Evolutionary conservation across 2,329 filamentous ascomycete species (phyloP).

Genomic region (Fusarium praegraminearum): DNA sequence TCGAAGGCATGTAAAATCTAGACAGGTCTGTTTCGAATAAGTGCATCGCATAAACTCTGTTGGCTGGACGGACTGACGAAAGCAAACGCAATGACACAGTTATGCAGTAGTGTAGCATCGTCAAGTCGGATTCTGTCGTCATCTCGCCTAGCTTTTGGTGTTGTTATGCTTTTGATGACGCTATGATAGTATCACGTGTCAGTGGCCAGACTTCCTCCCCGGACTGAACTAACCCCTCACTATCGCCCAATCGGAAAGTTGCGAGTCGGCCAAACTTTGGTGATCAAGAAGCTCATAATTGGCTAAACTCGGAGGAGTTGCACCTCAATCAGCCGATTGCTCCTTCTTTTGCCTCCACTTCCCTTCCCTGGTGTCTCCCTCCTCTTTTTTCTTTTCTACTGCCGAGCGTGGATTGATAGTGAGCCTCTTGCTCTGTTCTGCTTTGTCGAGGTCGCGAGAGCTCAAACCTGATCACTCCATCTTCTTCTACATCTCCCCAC

Average conservation of each 20-base stretch:
- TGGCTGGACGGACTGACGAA: too few relatives aligned
- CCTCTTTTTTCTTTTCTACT: conserved; percentile 34
- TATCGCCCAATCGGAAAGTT: conserved; percentile 49
- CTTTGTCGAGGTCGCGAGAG: conserved; percentile 50
- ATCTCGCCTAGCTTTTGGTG: conserved; percentile 25
- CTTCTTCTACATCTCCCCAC: conserved; percentile 17
- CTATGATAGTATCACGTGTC: conserved; percentile 43
- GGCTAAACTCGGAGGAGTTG: conserved; percentile 28
- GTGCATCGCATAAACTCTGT: not conserved
- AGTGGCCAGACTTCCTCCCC: conserved; percentile 38
- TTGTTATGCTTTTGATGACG: conserved; percentile 28
- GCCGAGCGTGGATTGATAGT: conserved; percentile 37
- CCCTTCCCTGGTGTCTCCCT: conserved; percentile 19
- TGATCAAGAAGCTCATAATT: conserved; percentile 43
- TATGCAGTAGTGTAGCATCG: conserved; percentile 19
- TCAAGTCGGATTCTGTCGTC: conserved; percentile 27
- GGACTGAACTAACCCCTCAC: conserved; percentile 48
- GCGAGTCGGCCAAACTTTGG: conserved; percentile 31
- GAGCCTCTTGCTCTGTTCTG: conserved; percentile 41
- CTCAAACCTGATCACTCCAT: conserved; percentile 25
- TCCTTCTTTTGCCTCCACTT: conserved; percentile 42
- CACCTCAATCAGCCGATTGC: conserved; percentile 46
- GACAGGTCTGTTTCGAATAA: not conserved
- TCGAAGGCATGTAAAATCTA: not conserved
- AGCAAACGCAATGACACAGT: not conserved